Conservation (phyloP, 139 green algal species). For the Diplosphaera chodatii region DNA sequence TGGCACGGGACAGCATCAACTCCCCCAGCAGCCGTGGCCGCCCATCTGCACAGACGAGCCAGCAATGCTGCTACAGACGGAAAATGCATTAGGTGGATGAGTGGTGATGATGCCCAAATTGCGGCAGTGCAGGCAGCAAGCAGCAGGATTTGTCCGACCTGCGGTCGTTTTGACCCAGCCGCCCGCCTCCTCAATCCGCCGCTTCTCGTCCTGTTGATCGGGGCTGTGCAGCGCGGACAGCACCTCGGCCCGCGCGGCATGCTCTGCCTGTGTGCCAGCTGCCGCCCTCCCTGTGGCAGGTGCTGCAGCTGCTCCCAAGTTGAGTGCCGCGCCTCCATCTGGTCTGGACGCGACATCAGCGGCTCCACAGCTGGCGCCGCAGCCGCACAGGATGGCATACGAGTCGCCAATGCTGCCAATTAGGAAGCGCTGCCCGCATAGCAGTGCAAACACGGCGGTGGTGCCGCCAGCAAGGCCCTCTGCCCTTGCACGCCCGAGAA, state of each 20-base stretch:
- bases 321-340: no score
- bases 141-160: not conserved
- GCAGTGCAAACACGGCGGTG: slow-evolving; percentile 40
- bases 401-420: slow-evolving; percentile 44
- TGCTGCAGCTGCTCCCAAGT: no score
- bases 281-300: no score
- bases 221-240: slow-evolving; percentile 4
- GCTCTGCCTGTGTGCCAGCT: no score
- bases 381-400: slow-evolving; percentile 27
- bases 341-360: no score
- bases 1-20: slow-evolving; percentile 39
- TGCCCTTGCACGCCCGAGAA: not conserved
- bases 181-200: slow-evolving; percentile 22
- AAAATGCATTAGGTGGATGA: not conserved
- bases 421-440: slow-evolving; percentile 4
- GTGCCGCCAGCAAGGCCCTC: slow-evolving; percentile 12
- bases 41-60: slow-evolving; percentile 11
- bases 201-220: slow-evolving; percentile 16
- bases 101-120: not conserved
- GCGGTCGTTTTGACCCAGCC: slow-evolving; percentile 5
- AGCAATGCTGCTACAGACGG: no score
- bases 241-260: no score
- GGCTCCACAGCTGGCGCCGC: not conserved
- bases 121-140: not conserved
- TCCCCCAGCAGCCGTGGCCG: slow-evolving; percentile 35